A percentile compares a stretch with the other conserved stretches of the same genome.
These are phyloP conservation scores for Ophidiomyces ophidiicola DNA, from an alignment of 2,329 filamentous ascomycete species.

Conservation along the genomic window DNA sequence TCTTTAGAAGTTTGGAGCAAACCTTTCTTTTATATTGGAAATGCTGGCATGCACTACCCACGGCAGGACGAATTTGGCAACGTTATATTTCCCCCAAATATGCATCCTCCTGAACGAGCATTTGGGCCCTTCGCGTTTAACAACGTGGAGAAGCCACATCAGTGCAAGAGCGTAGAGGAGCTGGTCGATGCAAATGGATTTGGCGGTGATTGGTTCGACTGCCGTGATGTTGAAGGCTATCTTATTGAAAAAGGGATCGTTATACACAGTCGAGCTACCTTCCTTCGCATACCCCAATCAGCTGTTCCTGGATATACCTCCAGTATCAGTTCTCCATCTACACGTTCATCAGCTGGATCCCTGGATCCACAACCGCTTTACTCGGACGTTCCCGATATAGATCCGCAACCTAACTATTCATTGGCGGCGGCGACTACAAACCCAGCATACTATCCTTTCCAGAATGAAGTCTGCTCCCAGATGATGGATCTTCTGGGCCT, in stretches of 20 bases:
- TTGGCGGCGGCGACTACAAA: background rate
- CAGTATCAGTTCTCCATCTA: background rate
- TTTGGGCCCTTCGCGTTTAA: conserved; percentile 17
- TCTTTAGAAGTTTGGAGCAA: conserved; percentile 17
- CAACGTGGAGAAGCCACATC: conserved; percentile 8
- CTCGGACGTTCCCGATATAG: background rate
- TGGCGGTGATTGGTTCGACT: conserved; percentile 64
- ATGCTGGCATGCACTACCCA: conserved; percentile 55
- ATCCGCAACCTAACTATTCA: conserved; percentile 1
- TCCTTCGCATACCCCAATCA: conserved; percentile 19
- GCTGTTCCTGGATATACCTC: background rate
- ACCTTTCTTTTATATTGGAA: conserved; percentile 40
- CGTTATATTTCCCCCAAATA: conserved; percentile 24
- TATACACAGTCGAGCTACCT: conserved; percentile 22
- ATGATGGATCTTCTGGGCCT: conserved; percentile 6
- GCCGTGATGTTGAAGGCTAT: conserved; percentile 65
- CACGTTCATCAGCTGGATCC: background rate
- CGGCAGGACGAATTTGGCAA: conserved; percentile 29
- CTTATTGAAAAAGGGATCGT: conserved; percentile 38
- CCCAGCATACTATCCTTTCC: background rate
- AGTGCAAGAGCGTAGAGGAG: conserved; percentile 19
- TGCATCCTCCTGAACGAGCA: conserved; percentile 19
- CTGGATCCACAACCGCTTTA: background rate
- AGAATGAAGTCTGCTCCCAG: conserved; percentile 7
- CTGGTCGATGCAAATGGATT: conserved; percentile 44